These are phyloP conservation scores for Rozella allomycis DNA, from an alignment of 371 early-diverging fungal species.

Conservation along the genomic window DNA sequence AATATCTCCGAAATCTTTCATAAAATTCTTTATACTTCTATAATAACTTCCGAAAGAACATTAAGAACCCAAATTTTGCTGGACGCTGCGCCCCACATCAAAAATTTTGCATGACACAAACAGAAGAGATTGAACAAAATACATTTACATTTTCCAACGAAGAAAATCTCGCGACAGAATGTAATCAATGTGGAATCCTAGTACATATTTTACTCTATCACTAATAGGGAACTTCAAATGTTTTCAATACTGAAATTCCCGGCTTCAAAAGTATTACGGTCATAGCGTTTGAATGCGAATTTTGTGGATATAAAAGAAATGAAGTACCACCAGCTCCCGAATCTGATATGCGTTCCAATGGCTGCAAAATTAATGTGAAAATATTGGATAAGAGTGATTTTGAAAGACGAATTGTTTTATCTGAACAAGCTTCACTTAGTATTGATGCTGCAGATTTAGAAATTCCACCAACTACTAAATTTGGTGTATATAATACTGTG, in stretches of 20 bases:
- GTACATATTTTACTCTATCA: too few relatives aligned
- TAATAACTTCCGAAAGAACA: too few relatives aligned
- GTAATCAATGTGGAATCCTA: too few relatives aligned
- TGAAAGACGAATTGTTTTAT: constrained; percentile 72
- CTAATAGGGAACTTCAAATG: constrained; percentile 56
- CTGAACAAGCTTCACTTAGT: constrained; percentile 52
- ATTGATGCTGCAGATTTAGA: constrained; percentile 69
- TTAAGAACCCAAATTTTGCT: too few relatives aligned
- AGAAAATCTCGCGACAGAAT: too few relatives aligned
- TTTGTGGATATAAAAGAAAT: constrained; percentile 70
- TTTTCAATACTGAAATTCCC: constrained; percentile 73
- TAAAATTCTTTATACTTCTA: too few relatives aligned
- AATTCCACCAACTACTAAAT: constrained; percentile 51
- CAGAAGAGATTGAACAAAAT: too few relatives aligned
- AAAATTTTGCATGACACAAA: too few relatives aligned
- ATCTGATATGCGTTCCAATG: too few relatives aligned
- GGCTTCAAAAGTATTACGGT: constrained; percentile 77
- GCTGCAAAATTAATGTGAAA: constrained; percentile 4
- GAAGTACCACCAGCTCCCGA: constrained; percentile 70
- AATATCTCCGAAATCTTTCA: too few relatives aligned
- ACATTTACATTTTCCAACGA: too few relatives aligned
- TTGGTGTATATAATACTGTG: constrained; percentile 61
- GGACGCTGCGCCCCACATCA: too few relatives aligned
- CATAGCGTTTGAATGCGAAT: constrained; percentile 82
- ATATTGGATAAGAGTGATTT: constrained; percentile 28